These are phyloP conservation scores for Colletotrichum tamarilloi DNA, from an alignment of 2,329 filamentous ascomycete genomes.

Conservation along the genomic window DNA sequence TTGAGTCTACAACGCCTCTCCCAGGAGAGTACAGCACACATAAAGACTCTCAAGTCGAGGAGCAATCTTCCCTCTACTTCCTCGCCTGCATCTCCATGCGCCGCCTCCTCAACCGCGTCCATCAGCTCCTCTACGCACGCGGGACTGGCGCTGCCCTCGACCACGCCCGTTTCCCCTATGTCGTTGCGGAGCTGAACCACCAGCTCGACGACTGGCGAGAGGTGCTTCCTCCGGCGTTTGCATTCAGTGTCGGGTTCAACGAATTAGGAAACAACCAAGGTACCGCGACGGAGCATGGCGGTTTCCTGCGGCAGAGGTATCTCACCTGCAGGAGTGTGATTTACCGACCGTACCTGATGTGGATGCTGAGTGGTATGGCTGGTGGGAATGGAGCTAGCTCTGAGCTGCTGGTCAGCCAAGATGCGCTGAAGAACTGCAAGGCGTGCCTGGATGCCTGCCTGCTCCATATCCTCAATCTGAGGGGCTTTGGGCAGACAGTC, in stretches of 20 bases:
- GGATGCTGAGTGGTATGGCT: slow-evolving; percentile 55
- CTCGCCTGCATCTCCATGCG: slow-evolving; percentile 65
- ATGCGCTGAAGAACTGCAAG: slow-evolving; percentile 54
- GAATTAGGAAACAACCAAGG: slow-evolving; percentile 37
- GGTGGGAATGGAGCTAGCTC: slow-evolving; percentile 40
- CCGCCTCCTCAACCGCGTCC: slow-evolving; percentile 58
- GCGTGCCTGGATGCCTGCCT: slow-evolving; percentile 59
- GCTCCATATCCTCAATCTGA: slow-evolving; percentile 59
- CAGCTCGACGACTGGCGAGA: slow-evolving; percentile 62
- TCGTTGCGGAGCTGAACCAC: slow-evolving; percentile 60
- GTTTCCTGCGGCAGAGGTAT: slow-evolving; percentile 62
- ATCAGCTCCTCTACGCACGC: slow-evolving; percentile 60
- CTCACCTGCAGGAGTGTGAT: slow-evolving; percentile 64
- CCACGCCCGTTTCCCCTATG: slow-evolving; percentile 55
- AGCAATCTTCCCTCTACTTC: slow-evolving; percentile 63
- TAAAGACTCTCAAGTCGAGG: slow-evolving; percentile 48
- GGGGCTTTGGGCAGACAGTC: slow-evolving; percentile 60
- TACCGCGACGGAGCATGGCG: slow-evolving; percentile 53
- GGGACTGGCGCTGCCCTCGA: slow-evolving; percentile 57
- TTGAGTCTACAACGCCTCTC: slow-evolving; percentile 61
- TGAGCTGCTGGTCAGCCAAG: slow-evolving; percentile 41
- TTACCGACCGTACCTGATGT: slow-evolving; percentile 62
- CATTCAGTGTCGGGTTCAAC: slow-evolving; percentile 49
- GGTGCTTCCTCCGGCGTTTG: slow-evolving; percentile 54
- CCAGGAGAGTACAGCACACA: slow-evolving; percentile 61